These are phyloP conservation scores for Trichoderma asperellum DNA, from an alignment of 2,329 filamentous ascomycete species.

Conservation along the genomic window DNA sequence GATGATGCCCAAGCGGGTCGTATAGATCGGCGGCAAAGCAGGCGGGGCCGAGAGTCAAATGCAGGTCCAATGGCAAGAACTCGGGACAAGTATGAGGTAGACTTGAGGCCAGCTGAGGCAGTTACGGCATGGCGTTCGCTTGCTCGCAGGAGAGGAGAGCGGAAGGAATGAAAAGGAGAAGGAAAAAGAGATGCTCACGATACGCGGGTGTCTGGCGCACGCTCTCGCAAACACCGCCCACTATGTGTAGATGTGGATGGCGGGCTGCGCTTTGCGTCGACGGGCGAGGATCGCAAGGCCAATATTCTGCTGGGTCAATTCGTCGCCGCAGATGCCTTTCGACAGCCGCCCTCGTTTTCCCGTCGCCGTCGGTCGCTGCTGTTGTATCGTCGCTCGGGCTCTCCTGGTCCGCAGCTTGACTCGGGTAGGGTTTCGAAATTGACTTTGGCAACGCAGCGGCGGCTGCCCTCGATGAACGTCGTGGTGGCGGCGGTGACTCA, in stretches of 20 bases:
- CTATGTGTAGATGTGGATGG: conserved; percentile 13
- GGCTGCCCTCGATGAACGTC: not conserved
- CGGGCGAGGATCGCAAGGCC: conserved; percentile 15
- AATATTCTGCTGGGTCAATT: conserved; percentile 14
- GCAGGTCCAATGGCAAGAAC: conserved; percentile 25
- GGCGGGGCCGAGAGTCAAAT: conserved; percentile 25
- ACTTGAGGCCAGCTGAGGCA: conserved; percentile 22
- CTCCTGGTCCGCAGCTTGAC: conserved; percentile 8
- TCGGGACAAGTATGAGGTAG: conserved; percentile 12
- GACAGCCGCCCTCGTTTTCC: not conserved
- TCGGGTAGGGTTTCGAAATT: conserved; percentile 20
- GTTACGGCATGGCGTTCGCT: conserved; percentile 27
- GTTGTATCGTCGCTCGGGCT: not conserved
- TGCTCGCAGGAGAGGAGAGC: not conserved
- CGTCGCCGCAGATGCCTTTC: conserved; percentile 15
- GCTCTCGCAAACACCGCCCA: conserved; percentile 5
- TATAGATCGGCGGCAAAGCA: conserved; percentile 22
- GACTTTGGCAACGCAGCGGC: conserved; percentile 17
- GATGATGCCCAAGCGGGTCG: conserved; percentile 29
- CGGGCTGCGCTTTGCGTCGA: conserved; percentile 13
- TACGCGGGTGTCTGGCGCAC: conserved; percentile 15
- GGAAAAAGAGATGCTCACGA: conserved; percentile 24
- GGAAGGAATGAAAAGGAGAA: not conserved
- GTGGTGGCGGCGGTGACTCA: conserved; percentile 22
- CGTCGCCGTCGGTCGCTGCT: conserved; percentile 6